Percentiles rank a stretch among this genome's conserved stretches.
phyloP scores from a whole-genome alignment of 768 basidiomycete genomes.

The Tricholoma flavovirens region DNA sequence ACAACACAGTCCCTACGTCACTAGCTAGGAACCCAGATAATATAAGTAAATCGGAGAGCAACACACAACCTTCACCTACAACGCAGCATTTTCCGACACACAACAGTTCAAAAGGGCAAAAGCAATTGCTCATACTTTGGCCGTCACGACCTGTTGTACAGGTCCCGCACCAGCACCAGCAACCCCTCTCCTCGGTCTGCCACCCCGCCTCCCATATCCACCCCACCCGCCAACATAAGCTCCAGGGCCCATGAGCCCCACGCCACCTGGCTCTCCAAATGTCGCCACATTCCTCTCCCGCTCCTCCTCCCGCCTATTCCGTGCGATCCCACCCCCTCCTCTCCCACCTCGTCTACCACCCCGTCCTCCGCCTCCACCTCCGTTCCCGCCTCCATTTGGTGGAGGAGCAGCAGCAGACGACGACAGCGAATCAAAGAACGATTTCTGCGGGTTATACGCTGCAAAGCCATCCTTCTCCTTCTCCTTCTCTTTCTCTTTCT shows the following conservation, averaged over 20 bases:
- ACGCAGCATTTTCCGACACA: too few relatives aligned
- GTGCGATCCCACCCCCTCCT: constrained; percentile 45
- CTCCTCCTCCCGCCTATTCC: constrained; percentile 77
- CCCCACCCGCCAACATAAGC: constrained; percentile 68
- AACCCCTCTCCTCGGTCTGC: constrained; percentile 29
- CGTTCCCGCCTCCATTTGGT: constrained; percentile 16
- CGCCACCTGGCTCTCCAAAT: constrained; percentile 81
- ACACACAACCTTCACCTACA: too few relatives aligned
- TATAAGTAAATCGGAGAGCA: too few relatives aligned
- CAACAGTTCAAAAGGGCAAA: too few relatives aligned
- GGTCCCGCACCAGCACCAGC: constrained; percentile 17
- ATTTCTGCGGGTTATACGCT: constrained; percentile 73
- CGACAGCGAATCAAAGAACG: constrained; percentile 74
- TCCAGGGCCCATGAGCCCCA: constrained; percentile 72
- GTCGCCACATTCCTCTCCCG: constrained; percentile 80
- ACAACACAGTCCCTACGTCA: too few relatives aligned
- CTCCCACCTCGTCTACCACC: constrained; percentile 34
- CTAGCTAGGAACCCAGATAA: too few relatives aligned
- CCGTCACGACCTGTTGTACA: background rate
- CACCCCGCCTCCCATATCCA: constrained; percentile 52
- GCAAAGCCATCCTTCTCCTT: constrained; percentile 29
- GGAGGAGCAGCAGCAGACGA: constrained; percentile 26
- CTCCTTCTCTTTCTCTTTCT: constrained; percentile 26
- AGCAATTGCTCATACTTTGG: background rate
- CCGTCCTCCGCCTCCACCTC: constrained; percentile 21